These are phyloP conservation scores for Psilocybe mexicana DNA, from an alignment of 1,284 basidiomycete genomes.

Conservation along the genomic window DNA sequence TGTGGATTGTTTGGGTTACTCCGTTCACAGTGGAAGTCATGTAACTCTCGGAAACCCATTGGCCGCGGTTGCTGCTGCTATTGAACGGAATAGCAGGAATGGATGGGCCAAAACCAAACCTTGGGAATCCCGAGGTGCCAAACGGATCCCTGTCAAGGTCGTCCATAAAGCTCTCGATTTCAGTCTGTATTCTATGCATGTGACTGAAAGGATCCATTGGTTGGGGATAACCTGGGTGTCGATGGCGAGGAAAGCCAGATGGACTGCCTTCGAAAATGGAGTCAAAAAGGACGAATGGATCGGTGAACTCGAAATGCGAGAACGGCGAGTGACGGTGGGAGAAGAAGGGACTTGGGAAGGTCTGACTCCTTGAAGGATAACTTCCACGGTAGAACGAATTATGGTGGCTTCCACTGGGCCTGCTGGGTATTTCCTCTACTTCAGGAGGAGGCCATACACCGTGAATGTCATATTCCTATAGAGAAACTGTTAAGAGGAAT, in stretches of 20 bases:
- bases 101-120: slow-evolving; percentile 19
- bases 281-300: slow-evolving; percentile 74
- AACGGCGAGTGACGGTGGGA: slow-evolving; percentile 29
- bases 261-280: slow-evolving; percentile 57
- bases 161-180: slow-evolving; percentile 33
- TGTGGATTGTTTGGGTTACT: slow-evolving; percentile 59
- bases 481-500: slow-evolving; percentile 7
- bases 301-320: slow-evolving; percentile 51
- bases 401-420: slow-evolving; percentile 26
- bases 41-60: slow-evolving; percentile 56
- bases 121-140: slow-evolving; percentile 15
- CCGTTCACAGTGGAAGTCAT: slow-evolving; percentile 62
- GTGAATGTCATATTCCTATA: slow-evolving; percentile 63
- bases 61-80: slow-evolving; percentile 25
- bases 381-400: slow-evolving; percentile 30
- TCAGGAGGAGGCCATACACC: slow-evolving; percentile 73
- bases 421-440: slow-evolving; percentile 24
- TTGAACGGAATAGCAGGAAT: slow-evolving; percentile 22
- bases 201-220: slow-evolving; percentile 32
- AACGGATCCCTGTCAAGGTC: slow-evolving; percentile 32
- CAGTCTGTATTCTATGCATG: slow-evolving; percentile 30
- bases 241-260: slow-evolving; percentile 23
- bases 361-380: slow-evolving; percentile 28
- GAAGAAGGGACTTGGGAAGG: slow-evolving; percentile 38
- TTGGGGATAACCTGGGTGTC: slow-evolving; percentile 24